Evolutionary conservation across 176 grass and related monocot species (phyloP), one percentile per base, ranked within the genome.

Genomic region (Tillandsia fasciculata): DNA sequence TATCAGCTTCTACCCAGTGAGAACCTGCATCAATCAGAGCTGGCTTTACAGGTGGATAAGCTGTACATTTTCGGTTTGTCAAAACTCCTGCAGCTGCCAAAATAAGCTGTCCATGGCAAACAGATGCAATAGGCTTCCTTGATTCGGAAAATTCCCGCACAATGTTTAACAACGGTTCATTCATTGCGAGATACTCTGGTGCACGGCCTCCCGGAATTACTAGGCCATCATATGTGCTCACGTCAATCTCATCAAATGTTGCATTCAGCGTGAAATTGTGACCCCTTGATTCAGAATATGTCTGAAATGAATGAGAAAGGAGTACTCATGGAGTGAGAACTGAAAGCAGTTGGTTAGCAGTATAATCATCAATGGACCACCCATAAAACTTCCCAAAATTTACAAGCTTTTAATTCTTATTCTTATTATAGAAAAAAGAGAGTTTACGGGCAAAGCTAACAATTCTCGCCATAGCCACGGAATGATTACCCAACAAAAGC

Each of bases 81-180:
- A 92, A 69, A 14, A 92, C 74, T 74, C 74, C 74, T 67, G 89
- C 86, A 52, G 94, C 86, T 49, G 89, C 89, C 65, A 97, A 84
- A 76, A 92, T 90, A 80, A 97, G 64, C 68, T 97, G 89, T 28
- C 86, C 94, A 73, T 97, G 86, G 72, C 94, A 97, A 87, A 90
- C 65, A 68, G 94, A 90, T 53, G 89, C 82, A 12, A 97, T 87
- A 11, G 94, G 69, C 48, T 92, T 97, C 52, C 86, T 83, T 47
- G 65, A 26, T 6, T 78, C 71, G 13, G 76, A 81, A 71, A 97
- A 92, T 1, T 85, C 81, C 26, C 63, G 71, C 14, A 97, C 86
- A 12, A 97, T 52, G 53, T 65, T 67, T 8, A 90, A 64, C 17
- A 97, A 86, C 13, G 81, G 79, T 17, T 66, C 77, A 87, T 97